Evolutionary conservation across 2,329 filamentous ascomycete genomes (phyloP), one percentile per base, ranked within the genome.

Genomic region (Colletotrichum sp.): DNA sequence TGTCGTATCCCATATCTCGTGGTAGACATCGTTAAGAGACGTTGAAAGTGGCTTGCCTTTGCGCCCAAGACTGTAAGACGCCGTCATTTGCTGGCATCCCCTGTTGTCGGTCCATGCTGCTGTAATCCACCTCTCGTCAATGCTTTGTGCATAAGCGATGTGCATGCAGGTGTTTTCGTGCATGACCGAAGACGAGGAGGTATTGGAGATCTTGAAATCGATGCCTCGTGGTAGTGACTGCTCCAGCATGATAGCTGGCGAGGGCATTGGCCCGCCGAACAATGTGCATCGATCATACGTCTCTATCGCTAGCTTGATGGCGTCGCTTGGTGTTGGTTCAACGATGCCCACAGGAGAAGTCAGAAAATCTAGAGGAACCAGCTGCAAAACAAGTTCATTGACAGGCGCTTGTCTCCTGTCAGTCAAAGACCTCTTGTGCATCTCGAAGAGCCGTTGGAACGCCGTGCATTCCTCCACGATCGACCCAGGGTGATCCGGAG

Each of bases 131-230:
- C 93, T 88, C 24, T 93, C 92, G 82, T 96, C 94, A 13, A 93
- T 87, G 80, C 94, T 96, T 71, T 93, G 90, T 3, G 94, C 91
- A 80, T 98, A 98, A 2, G 93, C 94, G 60, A 98, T 87, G 82
- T 98, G 95, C 34, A 98, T 91, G 80, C 94, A 94, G 1, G 92
- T 94, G 78, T 96, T 95, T 81, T 97, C 95, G 71, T 94, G 91
- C 69, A 97, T 87, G 7, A 96, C 86, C 21, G 95, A 94, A 21
- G 92, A 90, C 0, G 94, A 95, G 3, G 94, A 93, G 16, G 90
- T 92, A 1, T 90, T 84, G 2, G 88, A 89, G 3, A 96, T 85
- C 81, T 94, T 94, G 84, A 98, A 97, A 66, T 94, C 94, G 68
- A 98, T 94, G 32, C 88, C 89, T 30, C 93, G 92, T 13, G 94